phyloP scores from a whole-genome alignment of 345 rosid genomes.

The Aethionema arabicum region DNA sequence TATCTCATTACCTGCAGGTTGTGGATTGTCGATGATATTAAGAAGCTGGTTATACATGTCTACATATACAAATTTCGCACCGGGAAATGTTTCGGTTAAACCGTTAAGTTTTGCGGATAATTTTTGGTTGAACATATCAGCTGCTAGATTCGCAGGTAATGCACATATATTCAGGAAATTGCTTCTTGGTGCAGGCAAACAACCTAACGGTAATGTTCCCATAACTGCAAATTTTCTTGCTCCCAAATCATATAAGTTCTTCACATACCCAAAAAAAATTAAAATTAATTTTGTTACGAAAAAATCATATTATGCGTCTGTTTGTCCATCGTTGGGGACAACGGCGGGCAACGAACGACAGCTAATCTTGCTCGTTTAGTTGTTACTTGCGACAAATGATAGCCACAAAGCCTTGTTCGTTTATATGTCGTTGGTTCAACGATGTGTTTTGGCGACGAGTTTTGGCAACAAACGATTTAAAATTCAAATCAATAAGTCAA shows the following conservation, averaged over 20 bases:
- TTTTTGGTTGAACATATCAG: constrained; percentile 47
- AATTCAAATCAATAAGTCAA: no score
- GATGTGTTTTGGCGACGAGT: no score
- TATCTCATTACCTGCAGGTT: constrained; percentile 38
- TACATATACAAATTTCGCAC: constrained; percentile 28
- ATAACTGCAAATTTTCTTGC: constrained; percentile 49
- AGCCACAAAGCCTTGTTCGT: no score
- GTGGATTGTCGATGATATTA: constrained; percentile 43
- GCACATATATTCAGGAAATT: constrained; percentile 40
- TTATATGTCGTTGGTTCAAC: no score
- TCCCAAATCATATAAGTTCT: constrained; percentile 42
- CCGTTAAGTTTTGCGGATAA: constrained; percentile 26
- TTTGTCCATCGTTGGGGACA: background rate
- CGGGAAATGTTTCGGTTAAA: constrained; percentile 29
- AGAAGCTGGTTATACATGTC: constrained; percentile 39
- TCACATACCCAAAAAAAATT: background rate
- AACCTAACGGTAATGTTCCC: constrained; percentile 31
- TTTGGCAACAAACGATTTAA: no score
- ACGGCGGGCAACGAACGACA: no score
- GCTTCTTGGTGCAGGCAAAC: constrained; percentile 55
- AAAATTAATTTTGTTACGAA: background rate
- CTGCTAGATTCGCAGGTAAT: constrained; percentile 41
- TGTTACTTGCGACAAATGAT: no score
- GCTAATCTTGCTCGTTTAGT: no score
- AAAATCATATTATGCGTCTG: background rate